phyloP scores from a whole-genome alignment of 2,329 filamentous ascomycete genomes.

The Fusarium virguliforme region DNA sequence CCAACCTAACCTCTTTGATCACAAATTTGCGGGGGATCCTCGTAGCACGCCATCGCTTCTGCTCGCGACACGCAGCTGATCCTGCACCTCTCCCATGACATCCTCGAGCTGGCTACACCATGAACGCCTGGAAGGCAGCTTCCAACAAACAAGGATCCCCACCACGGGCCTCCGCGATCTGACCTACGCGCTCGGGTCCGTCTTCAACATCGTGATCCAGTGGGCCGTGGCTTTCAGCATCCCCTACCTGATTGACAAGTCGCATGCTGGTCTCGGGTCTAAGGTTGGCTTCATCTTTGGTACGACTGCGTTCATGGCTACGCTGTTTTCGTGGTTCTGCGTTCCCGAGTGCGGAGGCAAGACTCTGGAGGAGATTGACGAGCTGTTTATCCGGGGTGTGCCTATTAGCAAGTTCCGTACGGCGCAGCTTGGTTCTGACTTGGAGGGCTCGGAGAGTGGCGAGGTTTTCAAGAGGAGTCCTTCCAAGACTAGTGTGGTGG shows the following conservation, averaged over 20 bases:
- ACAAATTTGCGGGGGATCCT: slow-evolving; percentile 1
- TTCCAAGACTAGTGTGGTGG: background rate
- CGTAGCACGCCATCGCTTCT: slow-evolving; percentile 8
- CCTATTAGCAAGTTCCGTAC: slow-evolving; percentile 13
- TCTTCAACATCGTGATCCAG: slow-evolving; percentile 54
- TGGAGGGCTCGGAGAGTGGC: background rate
- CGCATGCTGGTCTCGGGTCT: slow-evolving; percentile 54
- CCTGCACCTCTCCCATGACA: background rate
- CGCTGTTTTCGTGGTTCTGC: slow-evolving; percentile 30
- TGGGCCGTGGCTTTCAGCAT: slow-evolving; percentile 56
- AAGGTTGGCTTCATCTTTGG: slow-evolving; percentile 41
- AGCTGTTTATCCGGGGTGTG: slow-evolving; percentile 16
- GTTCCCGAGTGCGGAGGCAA: slow-evolving; percentile 32
- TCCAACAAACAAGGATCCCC: slow-evolving; percentile 41
- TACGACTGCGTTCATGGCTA: slow-evolving; percentile 5
- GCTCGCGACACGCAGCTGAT: too few relatives aligned
- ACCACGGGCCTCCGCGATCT: slow-evolving; percentile 53
- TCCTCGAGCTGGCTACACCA: slow-evolving; percentile 4
- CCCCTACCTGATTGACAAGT: slow-evolving; percentile 57
- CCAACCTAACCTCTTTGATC: slow-evolving; percentile 1
- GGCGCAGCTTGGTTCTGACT: background rate
- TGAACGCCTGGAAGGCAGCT: background rate
- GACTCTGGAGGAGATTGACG: slow-evolving; percentile 34
- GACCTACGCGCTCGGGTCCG: slow-evolving; percentile 49
- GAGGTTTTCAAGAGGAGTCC: background rate